Evolutionary conservation across 2,329 filamentous ascomycete genomes (phyloP).

Genomic region (Clonostachys rosea): DNA sequence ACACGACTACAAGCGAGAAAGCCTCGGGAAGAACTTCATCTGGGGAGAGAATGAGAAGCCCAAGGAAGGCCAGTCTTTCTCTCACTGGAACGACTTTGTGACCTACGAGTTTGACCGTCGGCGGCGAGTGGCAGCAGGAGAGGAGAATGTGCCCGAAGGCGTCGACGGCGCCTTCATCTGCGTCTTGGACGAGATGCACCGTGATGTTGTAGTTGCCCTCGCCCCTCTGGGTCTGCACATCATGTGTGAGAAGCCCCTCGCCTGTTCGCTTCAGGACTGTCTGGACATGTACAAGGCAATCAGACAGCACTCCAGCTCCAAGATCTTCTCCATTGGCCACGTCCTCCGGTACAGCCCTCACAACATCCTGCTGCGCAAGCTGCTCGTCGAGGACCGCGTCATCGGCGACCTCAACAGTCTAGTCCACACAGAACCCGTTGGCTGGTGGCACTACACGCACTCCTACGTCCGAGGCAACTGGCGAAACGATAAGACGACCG

Average conservation of each 20-base stretch:
- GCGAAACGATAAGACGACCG: conserved; percentile 74
- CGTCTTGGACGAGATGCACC: conserved; percentile 85
- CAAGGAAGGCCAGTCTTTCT: conserved; percentile 62
- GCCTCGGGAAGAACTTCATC: conserved; percentile 68
- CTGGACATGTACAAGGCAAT: conserved; percentile 66
- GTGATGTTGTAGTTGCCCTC: conserved; percentile 71
- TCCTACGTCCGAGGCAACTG: conserved; percentile 92
- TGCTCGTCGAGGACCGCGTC: conserved; percentile 69
- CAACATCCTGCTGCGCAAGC: conserved; percentile 76
- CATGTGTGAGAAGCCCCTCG: conserved; percentile 93
- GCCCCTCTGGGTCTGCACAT: conserved; percentile 71
- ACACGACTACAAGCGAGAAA: conserved; percentile 67
- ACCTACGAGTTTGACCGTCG: conserved; percentile 64
- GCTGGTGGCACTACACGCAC: conserved; percentile 94
- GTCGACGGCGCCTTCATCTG: conserved; percentile 60
- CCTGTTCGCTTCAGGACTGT: conserved; percentile 74
- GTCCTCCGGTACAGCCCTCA: conserved; percentile 91
- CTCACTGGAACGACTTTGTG: conserved; percentile 72
- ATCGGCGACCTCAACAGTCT: conserved; percentile 84
- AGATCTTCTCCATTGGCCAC: conserved; percentile 86
- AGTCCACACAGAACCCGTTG: conserved; percentile 90
- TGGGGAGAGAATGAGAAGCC: conserved; percentile 51
- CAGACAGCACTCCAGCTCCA: conserved; percentile 19
- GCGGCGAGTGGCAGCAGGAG: conserved; percentile 40
- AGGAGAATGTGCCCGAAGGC: conserved; percentile 39